A percentile compares a stretch with the other conserved stretches of the same genome.
These are phyloP conservation scores for Cyphellophora europaea DNA, from an alignment of 2,329 filamentous ascomycete genomes.

Conservation along the genomic window DNA sequence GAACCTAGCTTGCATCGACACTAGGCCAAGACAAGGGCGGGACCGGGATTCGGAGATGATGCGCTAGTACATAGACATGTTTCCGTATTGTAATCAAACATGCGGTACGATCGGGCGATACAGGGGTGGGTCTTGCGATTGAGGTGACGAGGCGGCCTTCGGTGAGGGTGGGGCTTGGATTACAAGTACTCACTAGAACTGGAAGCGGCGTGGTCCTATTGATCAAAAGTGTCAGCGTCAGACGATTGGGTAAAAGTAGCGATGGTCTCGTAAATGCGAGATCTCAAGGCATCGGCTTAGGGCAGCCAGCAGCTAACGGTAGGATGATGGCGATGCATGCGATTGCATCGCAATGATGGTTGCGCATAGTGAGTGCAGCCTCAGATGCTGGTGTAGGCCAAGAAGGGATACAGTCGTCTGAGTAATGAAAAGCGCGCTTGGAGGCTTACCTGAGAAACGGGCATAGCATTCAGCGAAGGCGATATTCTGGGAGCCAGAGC, in stretches of 20 bases:
- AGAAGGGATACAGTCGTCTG: too few relatives aligned
- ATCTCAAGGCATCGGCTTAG: conserved; percentile 8
- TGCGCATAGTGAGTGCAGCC: too few relatives aligned
- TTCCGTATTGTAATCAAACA: conserved; percentile 9
- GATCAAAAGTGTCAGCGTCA: conserved; percentile 14
- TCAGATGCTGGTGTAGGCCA: too few relatives aligned
- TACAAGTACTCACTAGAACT: conserved; percentile 16
- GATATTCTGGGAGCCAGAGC: conserved; percentile 2
- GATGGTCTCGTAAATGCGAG: conserved; percentile 6
- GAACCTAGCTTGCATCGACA: too few relatives aligned
- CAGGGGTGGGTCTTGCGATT: conserved; percentile 5
- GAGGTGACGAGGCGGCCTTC: conserved; percentile 3
- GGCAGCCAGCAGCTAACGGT: conserved; percentile 4
- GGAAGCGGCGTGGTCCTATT: conserved; percentile 16
- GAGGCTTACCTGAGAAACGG: conserved; percentile 17
- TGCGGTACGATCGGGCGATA: too few relatives aligned
- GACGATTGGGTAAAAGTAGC: conserved; percentile 3
- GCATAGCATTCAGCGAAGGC: not conserved
- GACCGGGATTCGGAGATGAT: too few relatives aligned
- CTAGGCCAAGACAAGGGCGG: too few relatives aligned
- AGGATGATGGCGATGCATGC: conserved; percentile 3
- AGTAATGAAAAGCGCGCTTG: conserved; percentile 11
- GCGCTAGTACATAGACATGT: conserved; percentile 2
- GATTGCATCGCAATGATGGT: too few relatives aligned
- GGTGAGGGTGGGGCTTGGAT: conserved; percentile 14